Percentiles rank a stretch among this genome's conserved stretches.
phyloP scores from a whole-genome alignment of 257 asterid species.

The Solanum sejunctum region DNA sequence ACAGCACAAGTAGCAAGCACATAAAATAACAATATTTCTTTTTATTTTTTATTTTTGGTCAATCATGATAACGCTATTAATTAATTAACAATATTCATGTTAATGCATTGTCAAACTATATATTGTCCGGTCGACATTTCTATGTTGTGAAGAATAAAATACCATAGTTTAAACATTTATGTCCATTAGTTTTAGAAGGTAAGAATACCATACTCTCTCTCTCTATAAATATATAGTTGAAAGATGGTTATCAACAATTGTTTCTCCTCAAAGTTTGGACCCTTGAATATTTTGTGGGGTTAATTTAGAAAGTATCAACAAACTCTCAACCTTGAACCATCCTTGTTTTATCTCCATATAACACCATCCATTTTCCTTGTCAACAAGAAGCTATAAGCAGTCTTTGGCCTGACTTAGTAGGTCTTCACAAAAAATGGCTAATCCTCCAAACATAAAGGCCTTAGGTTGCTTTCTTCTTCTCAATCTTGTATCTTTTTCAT shows the following conservation, averaged over 20 bases:
- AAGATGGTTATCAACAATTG: conserved; percentile 12
- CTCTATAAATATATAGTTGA: neutral
- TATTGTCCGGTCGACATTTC: neutral
- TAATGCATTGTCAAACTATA: neutral
- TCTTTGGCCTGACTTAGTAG: conserved; percentile 53
- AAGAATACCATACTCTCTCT: neutral
- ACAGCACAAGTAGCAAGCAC: too few relatives aligned
- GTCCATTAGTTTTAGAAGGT: neutral
- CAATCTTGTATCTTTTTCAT: conserved; percentile 10
- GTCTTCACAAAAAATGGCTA: conserved; percentile 17
- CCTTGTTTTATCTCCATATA: conserved; percentile 11
- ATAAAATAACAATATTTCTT: too few relatives aligned
- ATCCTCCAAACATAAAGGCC: conserved; percentile 37
- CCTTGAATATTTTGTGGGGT: neutral
- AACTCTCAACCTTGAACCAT: conserved; percentile 9
- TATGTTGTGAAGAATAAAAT: neutral
- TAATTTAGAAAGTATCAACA: conserved; percentile 4
- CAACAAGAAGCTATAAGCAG: conserved; percentile 29
- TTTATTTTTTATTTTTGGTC: too few relatives aligned
- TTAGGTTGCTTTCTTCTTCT: conserved; percentile 35
- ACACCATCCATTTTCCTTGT: conserved; percentile 6
- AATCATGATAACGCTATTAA: too few relatives aligned
- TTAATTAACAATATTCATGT: neutral
- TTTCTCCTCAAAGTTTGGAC: conserved; percentile 1
- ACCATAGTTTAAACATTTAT: neutral